A percentile compares a stretch with the other conserved stretches of the same genome.
phyloP scores from a whole-genome alignment of 2,329 filamentous ascomycete genomes.

The Talaromyces sp. region DNA sequence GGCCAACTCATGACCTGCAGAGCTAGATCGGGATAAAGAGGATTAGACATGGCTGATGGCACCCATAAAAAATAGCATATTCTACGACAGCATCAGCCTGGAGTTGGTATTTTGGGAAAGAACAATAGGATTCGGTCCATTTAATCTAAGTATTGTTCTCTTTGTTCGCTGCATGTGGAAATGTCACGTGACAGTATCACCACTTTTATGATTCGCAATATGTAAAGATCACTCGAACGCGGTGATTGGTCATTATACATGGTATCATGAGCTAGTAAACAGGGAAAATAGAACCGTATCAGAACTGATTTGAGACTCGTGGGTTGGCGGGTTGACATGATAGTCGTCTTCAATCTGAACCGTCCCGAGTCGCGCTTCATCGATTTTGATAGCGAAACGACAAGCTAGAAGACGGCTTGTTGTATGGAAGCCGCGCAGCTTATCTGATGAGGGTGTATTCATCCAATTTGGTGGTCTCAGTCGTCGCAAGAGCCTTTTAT shows the following conservation, averaged over 20 bases:
- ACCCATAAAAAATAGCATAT: neutral
- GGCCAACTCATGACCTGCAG: neutral
- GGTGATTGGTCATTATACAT: constrained; percentile 10
- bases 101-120: neutral
- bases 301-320: neutral
- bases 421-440: neutral
- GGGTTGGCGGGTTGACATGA: neutral
- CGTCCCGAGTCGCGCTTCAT: neutral
- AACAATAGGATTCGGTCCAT: constrained; percentile 18
- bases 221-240: neutral
- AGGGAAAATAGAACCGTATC: too few species aligned
- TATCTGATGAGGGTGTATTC: neutral
- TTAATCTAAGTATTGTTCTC: constrained; percentile 18
- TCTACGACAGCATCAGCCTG: neutral
- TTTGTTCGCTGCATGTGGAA: constrained; percentile 3
- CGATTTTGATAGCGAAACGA: neutral
- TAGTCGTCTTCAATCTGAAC: neutral
- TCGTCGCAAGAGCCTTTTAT: constrained; percentile 37
- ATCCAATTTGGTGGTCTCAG: neutral
- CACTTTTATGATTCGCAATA: neutral
- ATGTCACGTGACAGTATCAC: constrained; percentile 10
- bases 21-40: neutral
- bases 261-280: constrained; percentile 3
- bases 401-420: neutral
- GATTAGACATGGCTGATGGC: neutral